These are phyloP conservation scores for Borovskyia barvae DNA, from an alignment of 208 protist species.

Conservation along the genomic window DNA sequence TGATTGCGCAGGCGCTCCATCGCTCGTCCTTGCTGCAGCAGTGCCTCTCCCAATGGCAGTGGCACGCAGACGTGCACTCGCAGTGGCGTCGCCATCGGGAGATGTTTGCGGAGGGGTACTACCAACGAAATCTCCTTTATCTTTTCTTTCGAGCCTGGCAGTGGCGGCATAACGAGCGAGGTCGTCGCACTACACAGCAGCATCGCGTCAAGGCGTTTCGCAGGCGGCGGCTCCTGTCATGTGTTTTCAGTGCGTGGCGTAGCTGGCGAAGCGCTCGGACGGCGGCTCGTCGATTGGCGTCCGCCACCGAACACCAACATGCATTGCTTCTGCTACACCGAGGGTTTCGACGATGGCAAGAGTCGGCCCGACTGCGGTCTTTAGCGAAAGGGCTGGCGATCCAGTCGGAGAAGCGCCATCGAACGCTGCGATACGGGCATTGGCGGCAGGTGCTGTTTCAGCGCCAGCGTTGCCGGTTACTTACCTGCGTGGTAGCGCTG, in stretches of 20 bases:
- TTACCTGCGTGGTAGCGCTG: neutral
- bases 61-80: neutral
- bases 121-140: conserved; percentile 28
- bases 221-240: neutral
- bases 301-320: neutral
- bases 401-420: neutral
- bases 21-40: conserved; percentile 15
- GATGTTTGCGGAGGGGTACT: conserved; percentile 35
- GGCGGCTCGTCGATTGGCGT: neutral
- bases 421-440: neutral
- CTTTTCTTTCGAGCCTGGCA: conserved; percentile 68
- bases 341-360: conserved; percentile 7
- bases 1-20: conserved; percentile 45
- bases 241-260: neutral
- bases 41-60: conserved; percentile 25
- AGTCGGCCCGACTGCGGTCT: neutral
- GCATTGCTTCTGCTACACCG: neutral
- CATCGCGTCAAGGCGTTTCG: neutral
- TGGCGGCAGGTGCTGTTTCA: neutral
- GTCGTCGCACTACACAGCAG: neutral
- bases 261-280: conserved; percentile 2
- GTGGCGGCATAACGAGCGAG: conserved; percentile 28
- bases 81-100: conserved; percentile 9
- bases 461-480: neutral
- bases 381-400: neutral